Evolutionary conservation across 1,139 yeast genomes (phyloP), one percentile per base, ranked within the genome.

Genomic region (Lodderomyces elongisporus): DNA sequence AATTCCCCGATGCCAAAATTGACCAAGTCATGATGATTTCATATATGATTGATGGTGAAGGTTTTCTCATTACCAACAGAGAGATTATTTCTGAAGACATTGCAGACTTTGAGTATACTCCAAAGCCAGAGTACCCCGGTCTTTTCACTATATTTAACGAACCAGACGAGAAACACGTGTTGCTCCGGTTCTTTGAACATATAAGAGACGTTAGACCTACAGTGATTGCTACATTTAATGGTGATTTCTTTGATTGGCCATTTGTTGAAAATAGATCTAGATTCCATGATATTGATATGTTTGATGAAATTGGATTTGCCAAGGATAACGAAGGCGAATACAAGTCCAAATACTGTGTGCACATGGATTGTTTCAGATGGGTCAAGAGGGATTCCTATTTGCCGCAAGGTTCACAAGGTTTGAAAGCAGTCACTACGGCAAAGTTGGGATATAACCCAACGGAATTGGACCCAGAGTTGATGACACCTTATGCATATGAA

Each of bases 161-260:
- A 54, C 70, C 75, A 0, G 84, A 85, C 52, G 99, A 93, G 58
- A 76, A 79, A 44, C 85, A 78, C 6, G 63, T 88, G 4, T 58
- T 93, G 27, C 62, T 70, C 37, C 65, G 89, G 40, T 93, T 93
- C 52, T 93, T 84, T 54, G 96, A 87, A 47, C 98, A 93, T 53
- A 76, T 93, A 15, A 66, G 91, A 44, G 97, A 91, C 34, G 84
- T 72, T 4, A 72, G 76, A 45, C 98, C 99, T 1, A 89, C 97
- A 0, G 96, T 91, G 9, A 91, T 93, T 36, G 95, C 96, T 1
- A 91, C 98, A 0, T 93, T 87, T 51, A 93, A 93, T 61, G 99
- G 99, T 66, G 99, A 93, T 56, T 88, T 88, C 52, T 93, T 93
- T 60, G 99, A 93, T 68, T 93, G 98, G 98, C 99, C 99, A 1